Base-by-base conservation (phyloP, 768 basidiomycete genomes). In the Serendipita indica region DNA sequence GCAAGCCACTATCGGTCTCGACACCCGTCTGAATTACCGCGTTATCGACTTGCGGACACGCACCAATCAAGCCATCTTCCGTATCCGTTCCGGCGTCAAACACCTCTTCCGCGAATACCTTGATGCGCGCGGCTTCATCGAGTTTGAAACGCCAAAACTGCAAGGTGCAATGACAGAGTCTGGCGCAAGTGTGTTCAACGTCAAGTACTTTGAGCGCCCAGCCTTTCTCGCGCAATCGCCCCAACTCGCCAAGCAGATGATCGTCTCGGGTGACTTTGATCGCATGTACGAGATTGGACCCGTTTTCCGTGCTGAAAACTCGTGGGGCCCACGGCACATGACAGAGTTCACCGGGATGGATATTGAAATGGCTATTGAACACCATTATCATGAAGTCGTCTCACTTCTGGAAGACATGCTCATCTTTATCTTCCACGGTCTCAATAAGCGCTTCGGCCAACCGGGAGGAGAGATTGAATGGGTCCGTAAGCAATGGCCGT, bases 291-390 rank as follows among this genome's bases (percentile, higher is more conserved):
- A 99, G 72, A 91, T 99, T 61, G 96, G 84, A 0, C 82, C 85
- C 59, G 94, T 98, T 58, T 98, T 98, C 77, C 89, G 96, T 62
- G 96, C 96, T 14, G 96, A 98, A 71, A 82, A 98, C 70, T 86
- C 94, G 46, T 90, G 93, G 71, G 98, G 96, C 2, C 90, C 97
- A 69, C 86, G 96, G 56, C 96, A 99, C 74, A 77, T 99, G 73
- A 98, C 96, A 18, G 96, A 99, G 71, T 99, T 97, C 72, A 86
- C 91, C 63, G 96, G 96, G 28, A 84, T 99, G 64, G 96, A 99
- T 86, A 78, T 99, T 64, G 96, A 99, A 71, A 98, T 99, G 96
- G 78, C 83, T 3, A 91, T 99, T 64, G 92, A 98, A 70, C 93
- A 97, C 69, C 92, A 98, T 69, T 99, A 98, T 67, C 93, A 98